phyloP scores from a whole-genome alignment of 768 basidiomycete genomes.

The Leccinum ochraceum region DNA sequence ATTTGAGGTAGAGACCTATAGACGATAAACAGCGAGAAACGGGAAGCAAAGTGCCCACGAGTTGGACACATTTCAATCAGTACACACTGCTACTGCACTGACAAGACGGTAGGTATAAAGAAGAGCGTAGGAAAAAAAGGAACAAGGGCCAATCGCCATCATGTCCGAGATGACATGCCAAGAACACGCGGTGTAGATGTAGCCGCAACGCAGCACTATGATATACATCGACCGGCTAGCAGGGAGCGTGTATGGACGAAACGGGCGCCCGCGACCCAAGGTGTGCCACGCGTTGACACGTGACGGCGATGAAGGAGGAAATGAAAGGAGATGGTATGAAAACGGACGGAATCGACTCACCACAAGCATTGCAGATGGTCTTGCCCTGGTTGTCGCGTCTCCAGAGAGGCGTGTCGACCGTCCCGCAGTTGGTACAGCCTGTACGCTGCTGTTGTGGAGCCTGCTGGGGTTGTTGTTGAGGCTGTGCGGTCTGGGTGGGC shows the following conservation, averaged over 20 bases:
- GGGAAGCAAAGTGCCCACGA: constrained; percentile 37
- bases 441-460: constrained; percentile 42
- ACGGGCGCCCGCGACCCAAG: constrained; percentile 36
- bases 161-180: constrained; percentile 35
- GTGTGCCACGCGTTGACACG: constrained; percentile 38
- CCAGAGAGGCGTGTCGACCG: constrained; percentile 82
- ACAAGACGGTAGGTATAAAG: constrained; percentile 34
- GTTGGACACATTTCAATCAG: constrained; percentile 43
- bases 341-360: constrained; percentile 51
- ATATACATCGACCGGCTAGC: constrained; percentile 35
- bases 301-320: constrained; percentile 36
- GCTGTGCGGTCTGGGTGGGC: constrained; percentile 26
- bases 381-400: constrained; percentile 79
- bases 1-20: constrained; percentile 84
- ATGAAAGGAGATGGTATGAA: constrained; percentile 37
- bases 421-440: constrained; percentile 71
- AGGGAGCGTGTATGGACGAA: constrained; percentile 27
- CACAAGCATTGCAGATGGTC: constrained; percentile 87
- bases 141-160: constrained; percentile 37
- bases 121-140: constrained; percentile 33
- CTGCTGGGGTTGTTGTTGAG: constrained; percentile 27
- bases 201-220: constrained; percentile 34
- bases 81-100: constrained; percentile 37
- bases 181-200: constrained; percentile 37
- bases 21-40: constrained; percentile 35